Base-by-base conservation (phyloP, 768 basidiomycete species). In the Hygrocybe punicea region DNA sequence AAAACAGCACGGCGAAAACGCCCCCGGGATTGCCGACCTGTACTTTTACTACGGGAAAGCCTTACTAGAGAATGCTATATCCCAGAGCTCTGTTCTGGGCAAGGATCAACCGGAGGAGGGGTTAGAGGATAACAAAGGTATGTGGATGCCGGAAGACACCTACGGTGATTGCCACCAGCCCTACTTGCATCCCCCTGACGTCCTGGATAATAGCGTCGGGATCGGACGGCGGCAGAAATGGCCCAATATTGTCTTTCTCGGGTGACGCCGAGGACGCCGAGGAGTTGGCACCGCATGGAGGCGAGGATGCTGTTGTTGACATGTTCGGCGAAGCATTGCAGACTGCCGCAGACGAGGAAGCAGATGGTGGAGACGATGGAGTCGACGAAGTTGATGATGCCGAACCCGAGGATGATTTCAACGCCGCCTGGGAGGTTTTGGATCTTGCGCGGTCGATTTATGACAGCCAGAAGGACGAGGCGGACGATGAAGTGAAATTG, bases 401-500 rank as follows among this genome's bases (percentile, higher is more conserved):
- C 3, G 92, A 91, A 64, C 92, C 91, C 0, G 96, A 97, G 65
- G 97, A 99, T 63, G 97, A 98, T 65, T 97, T 97, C 71, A 97
- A 96, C 62, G 93, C 92, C 23, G 93, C 97, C 11, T 99, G 96
- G 94, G 91, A 97, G 67, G 87, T 96, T 2, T 78, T 99, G n/a
- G 97, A 99, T 63, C 84, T 96, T 55, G 95, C 96, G 19, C 81
- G 95, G 39, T 84, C 87, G 10, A 87, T 96, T 58, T 94, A 91
- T 65, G 84, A 86, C 61, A 89, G 87, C 69, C 79, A 81, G 59
- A 76, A 76, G 17, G 66, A 71, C 10, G 74, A 78, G 5, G 77
- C 78, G 8, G 82, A 80, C 24, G 79, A 81, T 13, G 80, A 81
- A 54, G 71, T 83, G 35, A 86, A 82, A 66, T 80, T 96, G 53